These are phyloP conservation scores for Aquilaria agallochum DNA, from an alignment of 441 rosid species.

Conservation along the genomic window DNA sequence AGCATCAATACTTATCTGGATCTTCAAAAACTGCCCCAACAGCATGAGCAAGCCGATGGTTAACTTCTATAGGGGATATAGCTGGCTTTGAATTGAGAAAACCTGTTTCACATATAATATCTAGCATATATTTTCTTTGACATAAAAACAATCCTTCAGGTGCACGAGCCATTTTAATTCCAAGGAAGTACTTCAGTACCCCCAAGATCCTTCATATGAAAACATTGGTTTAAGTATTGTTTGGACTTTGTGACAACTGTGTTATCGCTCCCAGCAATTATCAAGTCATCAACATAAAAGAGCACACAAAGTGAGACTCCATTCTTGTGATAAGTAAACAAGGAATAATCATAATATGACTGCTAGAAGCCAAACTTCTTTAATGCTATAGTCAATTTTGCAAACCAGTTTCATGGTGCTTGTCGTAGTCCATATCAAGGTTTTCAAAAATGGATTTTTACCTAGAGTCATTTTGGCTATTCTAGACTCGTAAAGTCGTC, in stretches of 20 bases:
- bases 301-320: background rate
- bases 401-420: conserved; percentile 8
- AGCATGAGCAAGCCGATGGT: background rate
- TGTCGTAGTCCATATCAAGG: conserved; percentile 1
- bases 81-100: too few species aligned
- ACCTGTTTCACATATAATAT: too few species aligned
- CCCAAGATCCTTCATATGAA: conserved; percentile 16
- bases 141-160: conserved; percentile 4
- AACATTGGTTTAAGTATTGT: background rate
- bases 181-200: conserved; percentile 14
- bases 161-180: conserved; percentile 10
- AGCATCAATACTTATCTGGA: background rate
- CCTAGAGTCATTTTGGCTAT: too few species aligned
- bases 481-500: too few species aligned
- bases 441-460: too few species aligned
- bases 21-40: background rate
- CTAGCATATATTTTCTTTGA: background rate
- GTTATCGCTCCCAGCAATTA: background rate
- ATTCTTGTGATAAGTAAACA: background rate
- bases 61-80: background rate
- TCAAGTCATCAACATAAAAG: conserved; percentile 12
- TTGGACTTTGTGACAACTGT: background rate
- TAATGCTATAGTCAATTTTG: background rate
- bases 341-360: conserved; percentile 1
- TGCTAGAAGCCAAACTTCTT: background rate